Base-by-base conservation (phyloP, 176 grass and related monocot species). In the Oryza glumipatula region DNA sequence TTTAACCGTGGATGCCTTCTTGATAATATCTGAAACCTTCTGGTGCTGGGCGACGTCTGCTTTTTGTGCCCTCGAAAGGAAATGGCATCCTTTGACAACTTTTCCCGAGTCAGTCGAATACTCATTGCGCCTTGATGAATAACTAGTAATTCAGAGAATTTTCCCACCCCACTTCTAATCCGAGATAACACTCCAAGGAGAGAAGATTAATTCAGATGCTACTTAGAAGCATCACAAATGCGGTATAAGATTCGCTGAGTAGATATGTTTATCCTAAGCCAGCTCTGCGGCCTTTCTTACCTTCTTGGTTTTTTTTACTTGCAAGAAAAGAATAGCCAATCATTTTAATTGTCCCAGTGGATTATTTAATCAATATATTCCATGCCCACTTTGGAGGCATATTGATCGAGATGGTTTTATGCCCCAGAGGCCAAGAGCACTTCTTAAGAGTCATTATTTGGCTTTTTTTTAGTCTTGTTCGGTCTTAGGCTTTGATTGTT, bases 291-390 rank as follows among this genome's bases (percentile, higher is more conserved):
- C 24, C 76, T 72, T 80, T 76, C 51, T 80, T 70, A 26, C 51
- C 65, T 70, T 84, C 43, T 9, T 38, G 36, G 36, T 23, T 80
- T 91, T 77, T 32, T 66, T 22, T 63, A 63, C 75, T 65, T 58
- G 45, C 65, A 72, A 76, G 86, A 74, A 76, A 80, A 54, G 56
- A 26, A 71, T 38, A 41, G 33, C 49, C 83, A 77, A 67, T 86
- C 88, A 77, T 82, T 45, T 70, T 87, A 79, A 56, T 84, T 84
- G 44, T 72, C 47, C 26, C 58, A 80, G 23, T 80, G 76, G 85
- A 76, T 91, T 91, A 88, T 56, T 71, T 77, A 80, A 79, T 11
- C 74, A 64, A 80, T 70, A 84, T 87, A 91, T 88, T 88, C 81
- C 80, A 23, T 91, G 13, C 81, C 81, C 85, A 87, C 81, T 91